Evolutionary conservation across 495 filamentous ascomycete genomes (phyloP), one percentile per base, ranked within the genome.

Genomic region (Beverwykella pulmonaria): DNA sequence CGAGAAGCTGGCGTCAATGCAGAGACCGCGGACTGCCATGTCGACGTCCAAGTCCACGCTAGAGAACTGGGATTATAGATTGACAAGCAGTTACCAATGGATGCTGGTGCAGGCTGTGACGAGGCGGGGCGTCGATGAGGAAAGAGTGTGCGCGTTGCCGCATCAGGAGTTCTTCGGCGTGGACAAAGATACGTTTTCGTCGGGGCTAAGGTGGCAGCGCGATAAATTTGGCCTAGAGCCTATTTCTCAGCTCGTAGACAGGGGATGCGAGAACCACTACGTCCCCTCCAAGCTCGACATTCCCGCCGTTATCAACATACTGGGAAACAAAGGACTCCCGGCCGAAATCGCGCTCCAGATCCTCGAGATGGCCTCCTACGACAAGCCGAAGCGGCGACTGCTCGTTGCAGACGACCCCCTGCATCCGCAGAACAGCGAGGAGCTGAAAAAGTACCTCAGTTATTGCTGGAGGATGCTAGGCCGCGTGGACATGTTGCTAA

Each of bases 111-210:
- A 55, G 9, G 23, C 49, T 52, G 53, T 50, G 7, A 12, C n/a
- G n/a, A 34, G 19, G 26, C 46, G 41, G 9, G 29, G 44, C 20
- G 3, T 10, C 17, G 25, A 12, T 12, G 27, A 46, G 1, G 14
- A 14, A 15, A 14, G 32, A 19, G 48, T 52, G 15, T 26, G 20
- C 29, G 10, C 22, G 15, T 27, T n/a, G 4, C 60, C 60, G 10
- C 60, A 63, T 34, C 48, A 49, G 1, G 32, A 54, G n/a, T 63
- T 63, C 60, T 63, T 54, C 34, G 60, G 60, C n/a, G 34, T 55
- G 2, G 23, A 26, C 7, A 25, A 34, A 30, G 25, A 26, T 14
- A 63, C 46, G 48, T 48, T 6, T 25, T 49, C 59, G 2, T 15
- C 44, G 2, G 27, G 9, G 1, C 27, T 17, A 17, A 1, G 44